Conservation (phyloP, 768 basidiomycete species). For the Phylloporus sp. region DNA sequence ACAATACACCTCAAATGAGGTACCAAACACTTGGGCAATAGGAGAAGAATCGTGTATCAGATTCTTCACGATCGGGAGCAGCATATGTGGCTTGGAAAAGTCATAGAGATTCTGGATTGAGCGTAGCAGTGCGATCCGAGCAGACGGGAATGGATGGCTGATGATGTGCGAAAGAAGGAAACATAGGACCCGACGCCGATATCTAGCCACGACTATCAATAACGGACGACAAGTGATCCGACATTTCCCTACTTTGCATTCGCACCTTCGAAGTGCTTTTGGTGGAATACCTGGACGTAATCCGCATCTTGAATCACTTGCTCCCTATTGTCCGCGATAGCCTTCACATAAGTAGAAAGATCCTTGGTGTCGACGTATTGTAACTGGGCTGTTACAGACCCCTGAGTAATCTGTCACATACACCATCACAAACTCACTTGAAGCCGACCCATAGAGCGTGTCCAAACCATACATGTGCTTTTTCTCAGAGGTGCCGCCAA, state of each 20-base stretch:
- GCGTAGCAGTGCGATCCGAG: slow-evolving; percentile 53
- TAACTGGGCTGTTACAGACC: slow-evolving; percentile 38
- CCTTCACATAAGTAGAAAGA: slow-evolving; percentile 52
- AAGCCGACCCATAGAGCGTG: slow-evolving; percentile 60
- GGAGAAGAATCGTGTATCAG: slow-evolving; percentile 27
- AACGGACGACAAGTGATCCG: slow-evolving; percentile 31
- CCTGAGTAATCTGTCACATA: slow-evolving; percentile 6
- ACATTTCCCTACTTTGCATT: slow-evolving; percentile 42
- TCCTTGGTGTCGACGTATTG: slow-evolving; percentile 72
- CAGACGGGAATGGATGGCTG: slow-evolving; percentile 45
- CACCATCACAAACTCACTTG: slow-evolving; percentile 39
- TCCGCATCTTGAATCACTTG: slow-evolving; percentile 58
- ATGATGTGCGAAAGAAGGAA: slow-evolving; percentile 78
- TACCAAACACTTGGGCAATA: slow-evolving; percentile 34
- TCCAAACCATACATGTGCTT: slow-evolving; percentile 68
- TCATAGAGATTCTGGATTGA: slow-evolving; percentile 41
- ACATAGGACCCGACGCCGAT: slow-evolving; percentile 68
- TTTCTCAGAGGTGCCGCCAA: slow-evolving; percentile 41
- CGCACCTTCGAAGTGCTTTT: slow-evolving; percentile 45
- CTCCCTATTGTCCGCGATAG: slow-evolving; percentile 46
- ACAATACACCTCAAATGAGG: slow-evolving; percentile 33
- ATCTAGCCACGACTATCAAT: slow-evolving; percentile 38
- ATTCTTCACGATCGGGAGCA: slow-evolving; percentile 55
- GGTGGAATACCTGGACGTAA: slow-evolving; percentile 59
- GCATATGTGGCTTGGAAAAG: slow-evolving; percentile 44